Evolutionary conservation across 2,329 filamentous ascomycete species (phyloP), one percentile per base, ranked within the genome.

Genomic region (Davidsoniella neocaledoniae): DNA sequence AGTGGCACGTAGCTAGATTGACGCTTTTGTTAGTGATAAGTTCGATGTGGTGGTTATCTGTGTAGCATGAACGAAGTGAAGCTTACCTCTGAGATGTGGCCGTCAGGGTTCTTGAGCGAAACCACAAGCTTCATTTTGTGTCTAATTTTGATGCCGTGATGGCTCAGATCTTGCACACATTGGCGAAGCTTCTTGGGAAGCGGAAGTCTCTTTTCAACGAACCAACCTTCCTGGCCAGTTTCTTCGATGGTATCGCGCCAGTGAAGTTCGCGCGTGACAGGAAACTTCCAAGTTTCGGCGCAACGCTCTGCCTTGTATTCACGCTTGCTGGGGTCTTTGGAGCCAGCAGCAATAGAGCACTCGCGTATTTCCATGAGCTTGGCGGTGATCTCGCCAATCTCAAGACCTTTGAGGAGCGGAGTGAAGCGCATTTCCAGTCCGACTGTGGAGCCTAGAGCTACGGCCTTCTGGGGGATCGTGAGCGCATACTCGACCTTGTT

Each of bases 401-500:
- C 79, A 14, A 98, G 70, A 2, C 87, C 90, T 64, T 98, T 96
- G 47, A 94, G 70, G 2, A 96, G 69, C 0, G 90, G 88, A 1
- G 87, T 85, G 55, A 96, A 79, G 55, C 84, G 79, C 68, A 95
- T 90, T 57, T 94, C 81, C 53, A 94, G 73, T 1, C 80, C 78
- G 45, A 96, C 79, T 19, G 74, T 74, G n/a, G 86, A 93, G 46
- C 91, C 91, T 58, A 95, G 94, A 16, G 94, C 83, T 49, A 94
- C 82, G 2, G 91, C 91, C 67, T 95, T 95, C 59, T 86, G 88
- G 0, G 91, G 90, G 9, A 94, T 85, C 52, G 86, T 79, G 55
- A 98, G 87, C 26, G 86, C 90, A 67, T 98, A 98, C 62, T 94
- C 86, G 58, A 96, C 77, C 70, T 98, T 98, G 68, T 94, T 91